Percentiles rank a stretch among this genome's conserved stretches.
Evolutionary conservation across 345 rosid genomes (phyloP).

Genomic region (Mallotus nudiflorus): DNA sequence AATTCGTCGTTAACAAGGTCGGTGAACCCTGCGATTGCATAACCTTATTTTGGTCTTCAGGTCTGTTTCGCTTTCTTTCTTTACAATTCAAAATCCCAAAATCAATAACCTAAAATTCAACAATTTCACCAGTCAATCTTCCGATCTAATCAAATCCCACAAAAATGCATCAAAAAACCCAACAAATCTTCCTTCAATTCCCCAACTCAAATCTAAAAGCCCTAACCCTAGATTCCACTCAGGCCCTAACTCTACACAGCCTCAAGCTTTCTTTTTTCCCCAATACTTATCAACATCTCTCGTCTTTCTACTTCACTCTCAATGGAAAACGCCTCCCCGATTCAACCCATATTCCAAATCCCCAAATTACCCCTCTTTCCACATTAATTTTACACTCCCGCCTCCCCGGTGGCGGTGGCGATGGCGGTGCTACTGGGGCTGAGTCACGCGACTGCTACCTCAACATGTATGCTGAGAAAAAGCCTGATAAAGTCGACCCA

Average conservation of each 20-base stretch:
- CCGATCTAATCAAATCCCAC: too few relatives aligned
- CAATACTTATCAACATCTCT: slow-evolving; percentile 15
- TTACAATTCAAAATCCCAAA: too few relatives aligned
- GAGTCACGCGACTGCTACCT: slow-evolving; percentile 96
- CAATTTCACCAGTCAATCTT: too few relatives aligned
- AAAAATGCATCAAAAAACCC: slow-evolving; percentile 16
- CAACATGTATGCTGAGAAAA: slow-evolving; percentile 92
- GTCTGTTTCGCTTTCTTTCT: too few relatives aligned
- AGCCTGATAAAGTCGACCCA: slow-evolving; percentile 90
- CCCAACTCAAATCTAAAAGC: slow-evolving; percentile 33
- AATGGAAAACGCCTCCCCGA: slow-evolving; percentile 60
- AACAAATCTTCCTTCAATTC: slow-evolving; percentile 48
- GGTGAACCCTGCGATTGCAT: too few relatives aligned
- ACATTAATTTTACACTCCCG: slow-evolving; percentile 56
- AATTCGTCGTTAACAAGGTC: too few relatives aligned
- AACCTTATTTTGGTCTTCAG: too few relatives aligned
- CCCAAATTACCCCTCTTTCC: slow-evolving; percentile 52
- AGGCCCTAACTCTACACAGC: slow-evolving; percentile 37
- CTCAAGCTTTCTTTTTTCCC: slow-evolving; percentile 50
- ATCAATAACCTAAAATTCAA: too few relatives aligned
- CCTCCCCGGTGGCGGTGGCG: slow-evolving; percentile 88
- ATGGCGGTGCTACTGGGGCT: slow-evolving; percentile 98
- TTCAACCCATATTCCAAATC: slow-evolving; percentile 40
- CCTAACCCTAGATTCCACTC: slow-evolving; percentile 45
- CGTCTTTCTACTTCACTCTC: slow-evolving; percentile 51